phyloP scores from a whole-genome alignment of 768 basidiomycete genomes.

The Leccinum pellstonianum region DNA sequence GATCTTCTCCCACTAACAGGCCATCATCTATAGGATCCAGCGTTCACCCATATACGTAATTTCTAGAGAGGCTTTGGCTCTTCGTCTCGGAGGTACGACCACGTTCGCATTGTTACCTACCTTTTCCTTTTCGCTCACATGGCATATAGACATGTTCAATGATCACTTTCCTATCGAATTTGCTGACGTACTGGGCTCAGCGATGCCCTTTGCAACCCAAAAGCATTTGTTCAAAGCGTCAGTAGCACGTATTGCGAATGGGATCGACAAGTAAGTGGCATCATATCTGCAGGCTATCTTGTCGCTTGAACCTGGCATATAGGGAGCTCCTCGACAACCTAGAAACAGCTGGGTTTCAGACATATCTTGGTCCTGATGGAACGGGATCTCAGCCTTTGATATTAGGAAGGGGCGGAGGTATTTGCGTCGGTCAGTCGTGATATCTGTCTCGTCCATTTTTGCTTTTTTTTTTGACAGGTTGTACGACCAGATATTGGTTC shows the following conservation, averaged over 20 bases:
- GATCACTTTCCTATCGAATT: conserved; percentile 26
- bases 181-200: conserved; percentile 23
- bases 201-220: conserved; percentile 24
- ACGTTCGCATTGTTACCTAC: neutral
- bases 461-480: neutral
- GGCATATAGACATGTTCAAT: conserved; percentile 24
- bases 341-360: conserved; percentile 36
- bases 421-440: conserved; percentile 36
- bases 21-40: conserved; percentile 21
- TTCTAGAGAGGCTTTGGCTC: conserved; percentile 12
- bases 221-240: conserved; percentile 14
- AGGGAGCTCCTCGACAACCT: conserved; percentile 42
- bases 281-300: neutral
- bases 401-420: conserved; percentile 36
- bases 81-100: conserved; percentile 15
- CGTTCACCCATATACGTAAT: conserved; percentile 31
- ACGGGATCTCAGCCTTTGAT: conserved; percentile 34
- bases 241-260: conserved; percentile 12
- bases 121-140: neutral
- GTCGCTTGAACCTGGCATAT: neutral
- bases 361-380: conserved; percentile 38
- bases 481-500: conserved; percentile 35
- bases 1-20: conserved; percentile 27
- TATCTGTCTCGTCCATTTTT: neutral
- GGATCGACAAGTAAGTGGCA: conserved; percentile 23